Evolutionary conservation across 768 basidiomycete genomes (phyloP).

Genomic region (Auricularia cornea): DNA sequence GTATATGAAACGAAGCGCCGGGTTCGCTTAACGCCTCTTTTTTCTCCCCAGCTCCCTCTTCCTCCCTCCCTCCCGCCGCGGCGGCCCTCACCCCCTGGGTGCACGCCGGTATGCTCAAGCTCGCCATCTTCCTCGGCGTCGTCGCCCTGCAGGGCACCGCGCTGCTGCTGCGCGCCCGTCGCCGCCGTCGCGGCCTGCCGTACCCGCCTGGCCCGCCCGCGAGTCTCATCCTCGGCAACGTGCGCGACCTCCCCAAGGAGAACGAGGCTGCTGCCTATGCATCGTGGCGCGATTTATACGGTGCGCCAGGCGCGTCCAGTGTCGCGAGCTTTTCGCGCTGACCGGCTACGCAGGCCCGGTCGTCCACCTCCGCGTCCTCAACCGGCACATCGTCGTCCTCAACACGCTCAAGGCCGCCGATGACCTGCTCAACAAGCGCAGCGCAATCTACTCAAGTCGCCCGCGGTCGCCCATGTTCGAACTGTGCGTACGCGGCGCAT

Average conservation of each 20-base stretch:
- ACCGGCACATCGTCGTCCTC: constrained; percentile 16
- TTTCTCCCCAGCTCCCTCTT: not conserved
- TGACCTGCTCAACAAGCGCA: constrained; percentile 32
- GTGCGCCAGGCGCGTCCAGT: not conserved
- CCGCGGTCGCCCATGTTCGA: constrained; percentile 11
- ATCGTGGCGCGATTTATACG: not conserved
- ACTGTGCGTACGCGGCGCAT: not conserved
- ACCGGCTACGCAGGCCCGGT: not conserved
- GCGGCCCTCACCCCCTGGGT: not conserved
- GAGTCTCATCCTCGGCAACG: not conserved
- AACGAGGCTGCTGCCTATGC: not conserved
- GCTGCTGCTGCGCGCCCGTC: not conserved
- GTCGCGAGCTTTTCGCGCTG: not conserved
- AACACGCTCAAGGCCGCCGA: constrained; percentile 23
- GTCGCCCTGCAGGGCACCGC: not conserved
- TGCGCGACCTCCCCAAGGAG: not conserved
- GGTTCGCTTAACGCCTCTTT: not conserved
- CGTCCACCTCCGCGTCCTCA: not conserved
- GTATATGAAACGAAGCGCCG: not conserved
- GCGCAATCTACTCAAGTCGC: constrained; percentile 19
- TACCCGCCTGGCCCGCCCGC: not conserved
- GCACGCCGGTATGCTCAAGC: not conserved
- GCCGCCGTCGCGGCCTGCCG: not conserved
- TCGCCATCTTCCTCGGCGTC: not conserved
- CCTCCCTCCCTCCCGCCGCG: not conserved